Base-by-base conservation (phyloP, 495 filamentous ascomycete genomes). In the Copromyces sp. region DNA sequence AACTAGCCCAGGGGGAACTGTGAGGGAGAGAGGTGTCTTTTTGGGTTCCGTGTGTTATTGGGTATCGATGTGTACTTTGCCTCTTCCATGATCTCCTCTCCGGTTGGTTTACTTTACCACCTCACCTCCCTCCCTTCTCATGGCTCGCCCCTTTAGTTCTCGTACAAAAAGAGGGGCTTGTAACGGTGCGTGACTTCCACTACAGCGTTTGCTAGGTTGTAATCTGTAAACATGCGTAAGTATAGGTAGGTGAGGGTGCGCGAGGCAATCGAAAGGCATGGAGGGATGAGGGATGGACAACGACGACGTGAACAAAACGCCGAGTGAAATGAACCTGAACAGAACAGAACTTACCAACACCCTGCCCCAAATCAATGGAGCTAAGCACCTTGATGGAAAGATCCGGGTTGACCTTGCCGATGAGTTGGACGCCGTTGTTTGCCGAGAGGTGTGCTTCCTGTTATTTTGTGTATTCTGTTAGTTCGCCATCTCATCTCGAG, bases 141-240 rank as follows among this genome's bases (percentile, higher is more conserved):
- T 40, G 39, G 39, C 39, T 40, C 12, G 39, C 11, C 11, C 17
- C 42, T n/a, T 76, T 79, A 78, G 73, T 79, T 78, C 14, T 70
- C 72, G 73, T 76, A 83, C 6, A 76, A 69, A 68, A 84, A 85
- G 68, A 98, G 89, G 69, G 88, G 83, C 80, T 92, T 94, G 77
- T 93, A 89, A 70, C 90, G 87, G 82, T 98, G 95, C 12, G 93
- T 94, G n/a, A 90, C 89, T 75, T 97, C 92, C 14, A 97, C 94
- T 8, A 98, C 90, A 0, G 91, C 88, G 71, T 95, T 91, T 65
- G 90, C 90, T 69, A 93, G 87, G 74, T 86, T 87, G 80, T 90
- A 94, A 84, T 98, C 94, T 96, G 75, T 39, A 69, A 70, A 44
- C 37, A 39, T 59, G 17, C 11, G 17, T 20, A 59, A 59, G 47